phyloP scores from a whole-genome alignment of 2,329 filamentous ascomycete species.

The Alternaria angustiovoidea region DNA sequence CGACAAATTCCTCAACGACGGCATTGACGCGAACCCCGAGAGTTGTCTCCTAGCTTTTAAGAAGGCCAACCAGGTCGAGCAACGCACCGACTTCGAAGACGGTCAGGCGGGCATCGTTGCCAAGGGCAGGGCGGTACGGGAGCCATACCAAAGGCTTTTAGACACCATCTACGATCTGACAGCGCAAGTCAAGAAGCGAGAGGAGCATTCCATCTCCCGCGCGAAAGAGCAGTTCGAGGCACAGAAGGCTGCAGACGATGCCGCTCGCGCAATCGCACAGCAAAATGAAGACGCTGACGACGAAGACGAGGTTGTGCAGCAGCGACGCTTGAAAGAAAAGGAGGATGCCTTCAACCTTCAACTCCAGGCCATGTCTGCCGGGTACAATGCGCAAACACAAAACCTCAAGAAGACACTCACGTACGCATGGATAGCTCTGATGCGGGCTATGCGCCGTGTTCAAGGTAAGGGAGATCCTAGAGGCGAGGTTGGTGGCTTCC shows the following conservation, averaged over 20 bases:
- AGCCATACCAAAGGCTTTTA: constrained; percentile 83
- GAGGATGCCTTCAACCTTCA: constrained; percentile 63
- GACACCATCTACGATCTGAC: constrained; percentile 88
- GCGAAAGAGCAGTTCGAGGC: constrained; percentile 64
- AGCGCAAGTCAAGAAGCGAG: constrained; percentile 72
- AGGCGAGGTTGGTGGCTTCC: constrained; percentile 75
- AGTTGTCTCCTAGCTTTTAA: constrained; percentile 90
- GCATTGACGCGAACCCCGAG: constrained; percentile 89
- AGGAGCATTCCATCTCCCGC: constrained; percentile 67
- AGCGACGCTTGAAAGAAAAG: constrained; percentile 51
- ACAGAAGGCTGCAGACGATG: constrained; percentile 54
- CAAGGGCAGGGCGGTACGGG: constrained; percentile 76
- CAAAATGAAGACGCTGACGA: constrained; percentile 60
- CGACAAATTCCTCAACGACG: constrained; percentile 79
- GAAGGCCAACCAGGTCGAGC: constrained; percentile 86
- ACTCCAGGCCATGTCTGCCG: constrained; percentile 67
- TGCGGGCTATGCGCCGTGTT: constrained; percentile 91
- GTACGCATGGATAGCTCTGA: constrained; percentile 92
- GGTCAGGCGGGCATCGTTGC: constrained; percentile 71
- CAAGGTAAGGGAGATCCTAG: constrained; percentile 75
- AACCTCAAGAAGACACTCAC: constrained; percentile 86
- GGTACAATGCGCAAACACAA: constrained; percentile 75
- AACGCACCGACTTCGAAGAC: constrained; percentile 78
- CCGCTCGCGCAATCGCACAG: constrained; percentile 49
- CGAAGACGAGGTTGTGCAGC: constrained; percentile 59